A percentile compares a stretch with the other conserved stretches of the same genome.
Conservation (phyloP, 306 rosid species). For the Citrullus colocynthis region DNA sequence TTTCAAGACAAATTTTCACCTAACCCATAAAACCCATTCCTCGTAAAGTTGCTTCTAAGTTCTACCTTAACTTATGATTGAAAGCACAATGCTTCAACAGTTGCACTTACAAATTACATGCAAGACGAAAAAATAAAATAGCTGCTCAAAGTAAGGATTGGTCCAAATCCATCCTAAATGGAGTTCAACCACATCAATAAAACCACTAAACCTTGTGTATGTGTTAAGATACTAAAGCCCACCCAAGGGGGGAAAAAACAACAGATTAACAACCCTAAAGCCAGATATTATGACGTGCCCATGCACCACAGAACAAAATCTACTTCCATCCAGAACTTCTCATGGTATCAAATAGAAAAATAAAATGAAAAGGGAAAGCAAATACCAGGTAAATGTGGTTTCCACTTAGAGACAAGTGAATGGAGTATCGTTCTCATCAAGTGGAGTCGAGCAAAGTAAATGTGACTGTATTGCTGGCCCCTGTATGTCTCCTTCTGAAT, state of each 20-base stretch:
- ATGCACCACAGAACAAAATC: neutral
- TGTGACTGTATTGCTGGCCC: slow-evolving; percentile 89
- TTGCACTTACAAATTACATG: neutral
- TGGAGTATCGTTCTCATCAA: slow-evolving; percentile 66
- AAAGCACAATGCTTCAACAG: neutral
- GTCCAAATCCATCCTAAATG: neutral
- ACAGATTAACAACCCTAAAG: neutral
- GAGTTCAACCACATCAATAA: neutral
- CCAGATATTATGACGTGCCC: neutral
- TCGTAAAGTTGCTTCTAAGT: neutral
- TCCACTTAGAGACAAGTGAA: slow-evolving; percentile 60
- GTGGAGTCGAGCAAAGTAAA: slow-evolving; percentile 77
- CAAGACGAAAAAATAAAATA: neutral
- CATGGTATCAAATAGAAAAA: neutral
- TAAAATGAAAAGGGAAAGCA: neutral
- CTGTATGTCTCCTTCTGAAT: slow-evolving; percentile 49
- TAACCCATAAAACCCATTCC: neutral
- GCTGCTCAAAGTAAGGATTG: neutral
- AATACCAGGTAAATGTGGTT: slow-evolving; percentile 61
- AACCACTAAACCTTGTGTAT: neutral
- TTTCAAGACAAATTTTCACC: neutral
- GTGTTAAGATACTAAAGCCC: neutral
- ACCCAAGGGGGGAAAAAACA: neutral
- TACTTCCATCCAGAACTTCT: neutral
- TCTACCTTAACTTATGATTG: neutral